phyloP scores from a whole-genome alignment of 768 basidiomycete species.

The Mycena crocata region DNA sequence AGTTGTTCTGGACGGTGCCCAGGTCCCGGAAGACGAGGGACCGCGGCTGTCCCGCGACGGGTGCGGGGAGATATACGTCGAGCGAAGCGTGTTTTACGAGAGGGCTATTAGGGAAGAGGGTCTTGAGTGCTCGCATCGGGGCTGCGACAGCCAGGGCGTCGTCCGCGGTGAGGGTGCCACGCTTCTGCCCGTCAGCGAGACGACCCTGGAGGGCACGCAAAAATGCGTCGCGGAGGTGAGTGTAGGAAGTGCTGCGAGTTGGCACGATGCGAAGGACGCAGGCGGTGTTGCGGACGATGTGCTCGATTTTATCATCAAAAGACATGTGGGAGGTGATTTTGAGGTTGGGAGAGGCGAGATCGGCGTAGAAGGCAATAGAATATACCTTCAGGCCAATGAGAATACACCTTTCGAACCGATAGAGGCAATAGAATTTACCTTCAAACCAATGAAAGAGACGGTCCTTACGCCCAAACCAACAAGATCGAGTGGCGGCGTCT shows the following conservation, averaged over 20 bases:
- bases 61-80: slow-evolving; percentile 75
- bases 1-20: slow-evolving; percentile 76
- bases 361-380: slow-evolving; percentile 90
- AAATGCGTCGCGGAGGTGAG: slow-evolving; percentile 87
- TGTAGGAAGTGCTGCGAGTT: slow-evolving; percentile 79
- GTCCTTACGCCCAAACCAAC: slow-evolving; percentile 89
- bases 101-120: slow-evolving; percentile 79
- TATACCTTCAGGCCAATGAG: slow-evolving; percentile 90
- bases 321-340: slow-evolving; percentile 63
- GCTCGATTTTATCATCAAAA: slow-evolving; percentile 76
- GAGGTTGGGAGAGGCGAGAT: slow-evolving; percentile 73
- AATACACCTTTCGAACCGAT: too few relatives aligned
- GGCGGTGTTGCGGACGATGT: slow-evolving; percentile 73
- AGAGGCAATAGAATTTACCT: slow-evolving; percentile 91
- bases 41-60: slow-evolving; percentile 62
- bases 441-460: slow-evolving; percentile 88
- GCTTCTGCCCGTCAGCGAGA: slow-evolving; percentile 62
- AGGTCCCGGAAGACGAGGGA: slow-evolving; percentile 76
- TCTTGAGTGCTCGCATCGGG: slow-evolving; percentile 78
- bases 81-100: slow-evolving; percentile 75
- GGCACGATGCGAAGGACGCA: slow-evolving; percentile 86
- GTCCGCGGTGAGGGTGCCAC: slow-evolving; percentile 66
- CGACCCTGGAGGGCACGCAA: slow-evolving; percentile 78
- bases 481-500: slow-evolving; percentile 72
- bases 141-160: slow-evolving; percentile 67